Base-by-base conservation (phyloP, 2,329 filamentous ascomycete species). In the Fusarium penzigii region DNA sequence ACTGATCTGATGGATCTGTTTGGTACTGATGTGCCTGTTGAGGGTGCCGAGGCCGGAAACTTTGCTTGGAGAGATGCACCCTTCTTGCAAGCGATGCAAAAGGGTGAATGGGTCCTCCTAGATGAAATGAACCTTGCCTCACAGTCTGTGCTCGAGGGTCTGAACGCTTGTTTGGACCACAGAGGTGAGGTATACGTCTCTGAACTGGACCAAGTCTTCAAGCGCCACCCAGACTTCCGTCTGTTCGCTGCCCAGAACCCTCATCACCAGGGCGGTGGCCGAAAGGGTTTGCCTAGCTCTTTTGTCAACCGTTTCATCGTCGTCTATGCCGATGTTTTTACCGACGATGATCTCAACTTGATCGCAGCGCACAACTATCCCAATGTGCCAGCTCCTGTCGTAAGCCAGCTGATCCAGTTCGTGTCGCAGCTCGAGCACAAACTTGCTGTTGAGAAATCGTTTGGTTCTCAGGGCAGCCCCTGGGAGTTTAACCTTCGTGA, bases 51-150 rank as follows among this genome's bases (percentile, higher is more conserved):
- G 65, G 88, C 92, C 8, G 94, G 94, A 1, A 88, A 90, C 53
- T 99, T 99, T 67, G 88, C 90, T 1, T 99, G 94, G 94, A 85
- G 92, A 61, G 93, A 99, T 69, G 94, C 93, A 0, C 92, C 94
- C 1, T 97, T 99, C 68, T 77, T 99, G 17, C 89, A 91, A 68
- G 94, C 94, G 0, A 97, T 99, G 93, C 94, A 97, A 68, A 89
- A 85, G 52, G 94, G 94, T 29, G 90, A 96, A 63, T 99, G 94
- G 94, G 94, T 99, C 11, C 78, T 99, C 29, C 80, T 99, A 1
- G 94, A 99, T 66, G 94, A 99, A 76, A 99, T 99, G 94, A 99
- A 99, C 65, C 75, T 99, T 57, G 94, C 95, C 2, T 97, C 93
- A 1, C 94, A 99, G 69, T 96, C 93, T 5, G 92, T 99, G 2